phyloP scores from a whole-genome alignment of 2,329 filamentous ascomycete genomes.

The Alternaria hordeiaustralica region DNA sequence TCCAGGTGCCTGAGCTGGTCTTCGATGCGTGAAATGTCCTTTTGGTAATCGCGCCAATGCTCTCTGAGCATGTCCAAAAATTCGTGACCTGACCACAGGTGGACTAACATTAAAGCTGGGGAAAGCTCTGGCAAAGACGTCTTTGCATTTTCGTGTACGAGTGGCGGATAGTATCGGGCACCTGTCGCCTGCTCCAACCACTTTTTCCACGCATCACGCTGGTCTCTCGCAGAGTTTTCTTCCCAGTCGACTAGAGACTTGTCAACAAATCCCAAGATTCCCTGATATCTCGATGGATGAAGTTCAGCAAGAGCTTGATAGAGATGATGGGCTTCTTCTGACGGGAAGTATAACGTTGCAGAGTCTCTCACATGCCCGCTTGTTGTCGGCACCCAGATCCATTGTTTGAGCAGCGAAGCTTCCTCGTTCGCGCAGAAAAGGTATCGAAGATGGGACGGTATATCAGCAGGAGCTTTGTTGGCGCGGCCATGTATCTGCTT shows the following conservation, averaged over 20 bases:
- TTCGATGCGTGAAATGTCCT: neutral
- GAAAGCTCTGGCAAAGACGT: constrained; percentile 16
- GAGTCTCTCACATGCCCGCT: neutral
- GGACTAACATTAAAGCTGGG: neutral
- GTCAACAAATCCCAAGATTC: neutral
- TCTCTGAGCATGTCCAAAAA: constrained; percentile 20
- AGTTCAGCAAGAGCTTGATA: constrained; percentile 2
- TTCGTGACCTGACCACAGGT: neutral
- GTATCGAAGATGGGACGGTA: constrained; percentile 8
- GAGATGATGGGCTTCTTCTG: constrained; percentile 16
- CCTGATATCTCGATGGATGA: neutral
- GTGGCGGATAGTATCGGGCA: constrained; percentile 1
- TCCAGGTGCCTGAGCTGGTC: neutral
- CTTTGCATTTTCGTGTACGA: neutral
- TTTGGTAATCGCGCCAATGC: constrained; percentile 22
- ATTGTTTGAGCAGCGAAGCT: neutral
- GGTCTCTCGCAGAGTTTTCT: neutral
- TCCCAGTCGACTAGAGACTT: neutral
- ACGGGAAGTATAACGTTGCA: constrained; percentile 16
- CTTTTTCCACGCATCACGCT: neutral
- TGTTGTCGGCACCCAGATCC: constrained; percentile 10
- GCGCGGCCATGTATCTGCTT: neutral
- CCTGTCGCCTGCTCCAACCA: neutral
- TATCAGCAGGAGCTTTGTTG: neutral
- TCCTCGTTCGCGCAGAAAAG: constrained; percentile 14